These are phyloP conservation scores for Orbilia javanica DNA, from an alignment of 2,329 filamentous ascomycete genomes.

Conservation along the genomic window DNA sequence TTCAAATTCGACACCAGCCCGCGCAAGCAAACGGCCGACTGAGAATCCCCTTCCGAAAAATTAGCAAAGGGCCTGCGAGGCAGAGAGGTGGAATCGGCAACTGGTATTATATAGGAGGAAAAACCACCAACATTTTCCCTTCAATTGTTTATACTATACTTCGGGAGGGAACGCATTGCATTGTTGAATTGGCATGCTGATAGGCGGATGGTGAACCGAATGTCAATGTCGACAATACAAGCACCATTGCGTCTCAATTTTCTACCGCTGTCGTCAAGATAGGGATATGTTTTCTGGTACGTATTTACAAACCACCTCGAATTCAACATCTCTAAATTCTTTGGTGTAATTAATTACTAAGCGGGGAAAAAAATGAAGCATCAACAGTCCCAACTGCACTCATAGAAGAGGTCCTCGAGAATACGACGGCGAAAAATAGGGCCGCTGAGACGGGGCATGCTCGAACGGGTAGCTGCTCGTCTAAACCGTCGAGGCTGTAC, in stretches of 20 bases:
- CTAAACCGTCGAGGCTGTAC: conserved; percentile 69
- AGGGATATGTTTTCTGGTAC: conserved; percentile 50
- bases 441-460: conserved; percentile 66
- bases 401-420: conserved; percentile 41
- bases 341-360: background rate
- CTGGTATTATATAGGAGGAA: conserved; percentile 5
- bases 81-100: background rate
- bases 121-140: background rate
- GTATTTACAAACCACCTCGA: background rate
- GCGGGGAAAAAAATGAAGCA: background rate
- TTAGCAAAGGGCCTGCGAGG: background rate
- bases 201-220: conserved; percentile 25
- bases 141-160: background rate
- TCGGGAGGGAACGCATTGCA: background rate
- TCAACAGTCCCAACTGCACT: conserved; percentile 10
- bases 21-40: background rate
- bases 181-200: conserved; percentile 9
- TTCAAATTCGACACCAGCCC: background rate
- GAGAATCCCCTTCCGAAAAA: background rate
- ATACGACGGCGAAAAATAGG: conserved; percentile 32
- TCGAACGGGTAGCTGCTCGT: conserved; percentile 69
- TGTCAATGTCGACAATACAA: conserved; percentile 36
- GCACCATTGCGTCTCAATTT: conserved; percentile 14
- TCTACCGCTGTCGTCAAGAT: background rate
- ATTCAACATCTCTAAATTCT: background rate